Conservation (phyloP, 2,329 filamentous ascomycete genomes). For the Clathrospora elynae region DNA sequence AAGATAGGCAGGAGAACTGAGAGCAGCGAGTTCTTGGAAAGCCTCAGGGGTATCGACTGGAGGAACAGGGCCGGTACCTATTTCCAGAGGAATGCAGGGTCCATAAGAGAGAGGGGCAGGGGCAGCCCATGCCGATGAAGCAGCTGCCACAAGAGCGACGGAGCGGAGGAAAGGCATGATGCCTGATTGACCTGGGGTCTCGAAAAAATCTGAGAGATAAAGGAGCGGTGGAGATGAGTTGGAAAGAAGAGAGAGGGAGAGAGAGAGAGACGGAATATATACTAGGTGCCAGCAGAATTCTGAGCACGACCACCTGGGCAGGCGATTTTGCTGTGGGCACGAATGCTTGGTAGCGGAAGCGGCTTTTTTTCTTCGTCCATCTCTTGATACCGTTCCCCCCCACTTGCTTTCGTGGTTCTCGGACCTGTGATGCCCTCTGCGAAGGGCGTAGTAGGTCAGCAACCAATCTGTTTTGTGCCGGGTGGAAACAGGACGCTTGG, state of each 20-base stretch:
- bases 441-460: too few relatives aligned
- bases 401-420: too few relatives aligned
- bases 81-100: background rate
- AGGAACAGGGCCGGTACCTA: conserved; percentile 7
- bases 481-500: too few relatives aligned
- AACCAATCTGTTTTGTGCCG: too few relatives aligned
- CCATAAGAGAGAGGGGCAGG: background rate
- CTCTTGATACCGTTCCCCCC: too few relatives aligned
- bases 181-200: background rate
- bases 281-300: too few relatives aligned
- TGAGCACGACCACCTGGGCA: too few relatives aligned
- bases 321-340: too few relatives aligned
- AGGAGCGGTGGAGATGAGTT: background rate
- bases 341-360: too few relatives aligned
- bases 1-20: conserved; percentile 12
- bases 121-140: background rate
- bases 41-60: conserved; percentile 17
- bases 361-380: too few relatives aligned
- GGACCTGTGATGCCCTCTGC: too few relatives aligned
- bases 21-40: conserved; percentile 16
- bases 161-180: background rate
- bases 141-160: background rate
- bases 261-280: background rate
- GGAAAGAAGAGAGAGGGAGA: background rate
- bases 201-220: background rate